Base-by-base conservation (phyloP, 495 filamentous ascomycete genomes). In the Annulohypoxylon maeteangense region DNA sequence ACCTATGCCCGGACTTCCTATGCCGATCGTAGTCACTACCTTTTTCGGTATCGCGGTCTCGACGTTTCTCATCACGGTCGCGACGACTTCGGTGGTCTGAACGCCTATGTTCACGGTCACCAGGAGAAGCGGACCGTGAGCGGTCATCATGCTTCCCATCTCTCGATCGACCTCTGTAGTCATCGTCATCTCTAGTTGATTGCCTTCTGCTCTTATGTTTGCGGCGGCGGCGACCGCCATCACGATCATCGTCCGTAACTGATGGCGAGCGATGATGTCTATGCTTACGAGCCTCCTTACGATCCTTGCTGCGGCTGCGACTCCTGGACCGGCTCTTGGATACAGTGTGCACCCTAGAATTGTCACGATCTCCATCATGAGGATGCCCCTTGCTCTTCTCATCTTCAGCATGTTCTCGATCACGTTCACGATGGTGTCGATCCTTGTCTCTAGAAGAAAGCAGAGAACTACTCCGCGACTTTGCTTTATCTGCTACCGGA, bases 221-320 rank as follows among this genome's bases (percentile, higher is more conserved):
- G 80, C 73, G 85, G 74, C 72, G 80, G 81, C 56, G 84, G 77
- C 67, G 81, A 76, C 69, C 82, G 31, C 88, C 84, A 27, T 87
- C 85, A 25, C 83, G 83, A 14, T 81, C 82, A 29, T 81, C 80
- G 11, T 83, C 80, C 0, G 85, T 80, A 11, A 75, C 71, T 25
- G 83, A 88, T 7, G 80, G 74, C 3, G 89, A 90, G 11, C 85
- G 87, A 68, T 88, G 84, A n/a, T 87, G 87, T 76, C 88, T 84
- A 44, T 79, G 80, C 53, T 84, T 85, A 66, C 81, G 85, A 40
- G 79, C 80, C 23, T 87, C 82, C 12, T 87, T 85, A 69, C 85
- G 86, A 34, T 89, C 83, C 44, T 78, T 68, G 50, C 82, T 82
- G 67, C 74, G 79, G 55, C 78, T 82, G 27, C 79, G 79, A 64